Conservation (phyloP, 2,329 filamentous ascomycete genomes). For the Neonectria coccinea region DNA sequence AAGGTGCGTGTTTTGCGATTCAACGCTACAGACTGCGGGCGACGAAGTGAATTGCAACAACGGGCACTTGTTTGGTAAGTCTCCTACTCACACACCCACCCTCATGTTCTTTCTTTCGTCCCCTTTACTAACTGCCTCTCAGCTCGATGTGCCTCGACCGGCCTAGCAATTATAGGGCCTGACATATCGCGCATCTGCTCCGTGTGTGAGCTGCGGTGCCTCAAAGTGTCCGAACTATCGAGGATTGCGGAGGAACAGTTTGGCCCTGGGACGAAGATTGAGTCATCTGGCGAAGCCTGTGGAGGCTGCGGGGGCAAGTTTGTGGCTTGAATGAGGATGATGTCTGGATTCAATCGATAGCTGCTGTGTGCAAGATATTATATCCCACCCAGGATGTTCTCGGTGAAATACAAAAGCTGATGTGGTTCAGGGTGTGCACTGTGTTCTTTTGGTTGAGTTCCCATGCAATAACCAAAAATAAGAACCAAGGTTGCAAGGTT, state of each 20-base stretch:
- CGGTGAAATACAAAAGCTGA: neutral
- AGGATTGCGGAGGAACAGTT: constrained; percentile 49
- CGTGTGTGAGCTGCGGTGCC: constrained; percentile 65
- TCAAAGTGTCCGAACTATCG: constrained; percentile 58
- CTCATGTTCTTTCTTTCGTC: neutral
- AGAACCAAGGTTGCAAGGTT: neutral
- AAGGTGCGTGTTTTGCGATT: constrained; percentile 62
- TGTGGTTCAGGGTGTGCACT: neutral
- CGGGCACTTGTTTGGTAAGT: constrained; percentile 56
- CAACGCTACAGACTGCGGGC: constrained; percentile 48
- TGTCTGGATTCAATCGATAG: neutral
- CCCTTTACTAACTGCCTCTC: constrained; percentile 16
- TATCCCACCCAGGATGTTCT: neutral
- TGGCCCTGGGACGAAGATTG: constrained; percentile 44
- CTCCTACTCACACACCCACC: neutral
- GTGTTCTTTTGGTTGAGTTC: neutral
- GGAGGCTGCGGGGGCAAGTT: constrained; percentile 59
- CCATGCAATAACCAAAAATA: neutral
- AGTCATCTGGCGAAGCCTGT: constrained; percentile 51
- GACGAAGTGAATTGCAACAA: constrained; percentile 55
- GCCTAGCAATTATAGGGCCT: constrained; percentile 65
- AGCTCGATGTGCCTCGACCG: constrained; percentile 67
- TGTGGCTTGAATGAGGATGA: constrained; percentile 45
- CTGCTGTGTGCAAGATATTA: neutral
- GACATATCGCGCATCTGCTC: constrained; percentile 66